Percentiles rank a stretch among this genome's conserved stretches.
Evolutionary conservation across 2,329 filamentous ascomycete genomes (phyloP).

Genomic region (Monosporascus sp.): DNA sequence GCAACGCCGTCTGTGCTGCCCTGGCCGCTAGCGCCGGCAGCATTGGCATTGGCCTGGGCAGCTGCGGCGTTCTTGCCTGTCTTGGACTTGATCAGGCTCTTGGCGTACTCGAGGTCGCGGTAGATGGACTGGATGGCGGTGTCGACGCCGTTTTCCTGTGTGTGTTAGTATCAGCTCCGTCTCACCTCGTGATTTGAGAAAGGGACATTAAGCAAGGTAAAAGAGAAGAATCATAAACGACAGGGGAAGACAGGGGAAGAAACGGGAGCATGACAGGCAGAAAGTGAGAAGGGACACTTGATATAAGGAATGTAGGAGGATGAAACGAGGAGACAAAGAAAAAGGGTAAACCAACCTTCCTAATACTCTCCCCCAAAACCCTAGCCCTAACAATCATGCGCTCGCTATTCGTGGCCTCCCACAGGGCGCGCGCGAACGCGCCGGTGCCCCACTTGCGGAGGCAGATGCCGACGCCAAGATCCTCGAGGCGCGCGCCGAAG

Average conservation of each 20-base stretch:
- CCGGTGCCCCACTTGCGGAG: constrained; percentile 86
- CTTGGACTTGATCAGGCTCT: constrained; percentile 68
- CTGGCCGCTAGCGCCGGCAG: constrained; percentile 16
- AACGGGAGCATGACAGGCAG: too few species aligned
- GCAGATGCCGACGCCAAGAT: constrained; percentile 85
- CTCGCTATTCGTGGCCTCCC: constrained; percentile 85
- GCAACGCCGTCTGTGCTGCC: constrained; percentile 23
- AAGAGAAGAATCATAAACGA: neutral
- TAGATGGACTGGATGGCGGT: constrained; percentile 90
- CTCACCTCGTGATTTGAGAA: too few species aligned
- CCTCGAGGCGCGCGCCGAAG: constrained; percentile 84
- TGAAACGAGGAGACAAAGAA: neutral
- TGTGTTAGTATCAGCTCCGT: constrained; percentile 19
- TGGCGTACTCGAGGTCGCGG: constrained; percentile 89
- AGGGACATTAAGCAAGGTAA: neutral
- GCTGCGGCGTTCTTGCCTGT: constrained; percentile 41
- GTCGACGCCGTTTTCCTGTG: constrained; percentile 81
- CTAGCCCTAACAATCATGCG: constrained; percentile 86
- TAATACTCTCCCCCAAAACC: constrained; percentile 78
- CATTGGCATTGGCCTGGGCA: constrained; percentile 27
- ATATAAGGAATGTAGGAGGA: too few species aligned
- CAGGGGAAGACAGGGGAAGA: too few species aligned
- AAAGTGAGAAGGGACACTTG: too few species aligned
- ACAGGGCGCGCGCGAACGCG: constrained; percentile 77
- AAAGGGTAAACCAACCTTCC: constrained; percentile 55